A percentile compares a stretch with the other conserved stretches of the same genome.
Conservation (phyloP, 495 filamentous ascomycete genomes). For the Rostrohypoxylon terebratum region DNA sequence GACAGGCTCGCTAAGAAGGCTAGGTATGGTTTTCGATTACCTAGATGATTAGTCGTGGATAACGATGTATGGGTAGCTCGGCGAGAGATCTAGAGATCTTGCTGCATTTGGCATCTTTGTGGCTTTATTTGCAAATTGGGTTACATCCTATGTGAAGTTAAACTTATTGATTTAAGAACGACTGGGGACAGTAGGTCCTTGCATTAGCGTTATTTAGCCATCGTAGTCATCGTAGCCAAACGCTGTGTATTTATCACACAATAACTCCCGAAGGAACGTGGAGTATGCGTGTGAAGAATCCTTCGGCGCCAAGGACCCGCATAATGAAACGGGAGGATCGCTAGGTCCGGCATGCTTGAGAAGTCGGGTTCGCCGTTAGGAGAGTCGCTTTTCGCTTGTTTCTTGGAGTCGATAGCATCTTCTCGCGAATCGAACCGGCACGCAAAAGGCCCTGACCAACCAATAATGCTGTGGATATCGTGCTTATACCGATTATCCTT, state of each 20-base stretch:
- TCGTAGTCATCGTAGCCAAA: background rate
- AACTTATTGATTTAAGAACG: conserved; percentile 4
- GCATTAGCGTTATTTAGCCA: conserved; percentile 15
- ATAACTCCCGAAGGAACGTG: background rate
- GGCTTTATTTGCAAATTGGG: background rate
- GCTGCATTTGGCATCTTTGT: background rate
- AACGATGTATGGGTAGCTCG: background rate
- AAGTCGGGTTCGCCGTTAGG: conserved; percentile 5
- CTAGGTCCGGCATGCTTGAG: conserved; percentile 2
- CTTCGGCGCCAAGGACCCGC: conserved; percentile 5
- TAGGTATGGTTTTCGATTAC: background rate
- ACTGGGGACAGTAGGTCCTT: conserved; percentile 6
- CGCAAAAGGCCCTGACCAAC: background rate
- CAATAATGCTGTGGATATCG: background rate
- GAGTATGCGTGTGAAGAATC: background rate
- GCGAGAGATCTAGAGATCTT: background rate
- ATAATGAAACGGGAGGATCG: background rate
- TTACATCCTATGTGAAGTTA: conserved; percentile 7
- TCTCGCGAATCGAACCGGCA: background rate
- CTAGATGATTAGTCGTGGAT: background rate
- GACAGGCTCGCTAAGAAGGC: background rate
- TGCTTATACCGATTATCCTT: background rate
- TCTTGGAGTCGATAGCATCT: background rate
- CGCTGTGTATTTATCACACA: background rate
- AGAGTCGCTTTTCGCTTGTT: background rate